phyloP scores from a whole-genome alignment of 2,329 filamentous ascomycete genomes.

The Paecilomyces dactylethromorphus region DNA sequence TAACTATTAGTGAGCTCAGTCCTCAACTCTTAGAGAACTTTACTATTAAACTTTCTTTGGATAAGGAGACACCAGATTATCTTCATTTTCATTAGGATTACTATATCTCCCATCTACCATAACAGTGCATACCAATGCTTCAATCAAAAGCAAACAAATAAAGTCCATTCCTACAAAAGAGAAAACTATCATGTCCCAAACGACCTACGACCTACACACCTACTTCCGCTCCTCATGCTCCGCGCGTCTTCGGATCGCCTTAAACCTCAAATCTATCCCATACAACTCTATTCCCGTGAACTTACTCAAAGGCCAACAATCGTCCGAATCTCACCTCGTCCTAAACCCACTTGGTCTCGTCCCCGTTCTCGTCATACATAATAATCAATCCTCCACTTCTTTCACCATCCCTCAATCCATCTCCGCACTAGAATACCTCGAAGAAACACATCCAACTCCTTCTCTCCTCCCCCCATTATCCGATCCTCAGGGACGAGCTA shows the following conservation, averaged over 20 bases:
- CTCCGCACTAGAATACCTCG: conserved; percentile 57
- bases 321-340: conserved; percentile 36
- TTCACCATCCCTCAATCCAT: conserved; percentile 51
- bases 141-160: neutral
- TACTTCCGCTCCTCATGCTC: conserved; percentile 60
- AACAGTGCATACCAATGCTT: neutral
- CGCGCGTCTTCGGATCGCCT: conserved; percentile 54
- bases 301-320: conserved; percentile 50
- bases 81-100: neutral
- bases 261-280: conserved; percentile 49
- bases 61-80: too few relatives aligned
- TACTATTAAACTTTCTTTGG: too few relatives aligned
- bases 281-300: conserved; percentile 46
- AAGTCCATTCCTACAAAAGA: neutral
- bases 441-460: conserved; percentile 44
- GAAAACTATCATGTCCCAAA: neutral
- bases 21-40: too few relatives aligned
- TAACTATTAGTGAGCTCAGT: too few relatives aligned
- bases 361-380: conserved; percentile 44
- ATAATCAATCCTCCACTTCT: conserved; percentile 5
- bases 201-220: conserved; percentile 31
- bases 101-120: neutral
- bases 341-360: conserved; percentile 52
- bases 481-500: conserved; percentile 39
- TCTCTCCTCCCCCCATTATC: conserved; percentile 41